Conservation (phyloP, 2,329 filamentous ascomycete species). For the Hymenoscyphus fraxineus region DNA sequence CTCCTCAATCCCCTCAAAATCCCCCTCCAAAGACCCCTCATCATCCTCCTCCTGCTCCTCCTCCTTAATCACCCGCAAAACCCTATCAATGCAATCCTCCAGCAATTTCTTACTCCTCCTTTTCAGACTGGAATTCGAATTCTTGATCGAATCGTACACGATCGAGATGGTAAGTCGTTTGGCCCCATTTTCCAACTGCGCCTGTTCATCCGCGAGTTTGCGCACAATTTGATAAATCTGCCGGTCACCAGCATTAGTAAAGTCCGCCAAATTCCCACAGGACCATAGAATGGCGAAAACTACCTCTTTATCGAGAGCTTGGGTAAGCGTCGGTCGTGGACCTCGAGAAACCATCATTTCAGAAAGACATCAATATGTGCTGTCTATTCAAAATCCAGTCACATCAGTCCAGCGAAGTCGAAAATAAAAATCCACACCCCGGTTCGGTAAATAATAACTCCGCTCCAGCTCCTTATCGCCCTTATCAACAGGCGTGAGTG, state of each 20-base stretch:
- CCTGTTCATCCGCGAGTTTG: conserved; percentile 68
- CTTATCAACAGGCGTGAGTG: not conserved
- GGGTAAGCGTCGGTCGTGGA: conserved; percentile 45
- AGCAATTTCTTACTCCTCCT: conserved; percentile 76
- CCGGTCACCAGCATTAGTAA: conserved; percentile 12
- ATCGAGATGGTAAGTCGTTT: conserved; percentile 53
- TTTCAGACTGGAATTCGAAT: conserved; percentile 82
- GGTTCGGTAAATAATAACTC: conserved; percentile 12
- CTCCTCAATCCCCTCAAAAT: conserved; percentile 46
- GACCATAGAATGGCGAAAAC: not conserved
- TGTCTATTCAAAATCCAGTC: not conserved
- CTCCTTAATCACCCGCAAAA: conserved; percentile 66
- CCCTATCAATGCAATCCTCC: conserved; percentile 81
- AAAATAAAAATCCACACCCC: conserved; percentile 12
- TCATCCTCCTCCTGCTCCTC: conserved; percentile 44
- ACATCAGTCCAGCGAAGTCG: not conserved
- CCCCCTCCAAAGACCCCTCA: conserved; percentile 45
- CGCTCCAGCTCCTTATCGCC: conserved; percentile 10
- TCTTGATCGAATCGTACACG: conserved; percentile 76
- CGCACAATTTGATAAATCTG: conserved; percentile 74
- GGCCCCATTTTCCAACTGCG: conserved; percentile 45
- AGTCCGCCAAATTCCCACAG: not conserved
- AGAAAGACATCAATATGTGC: conserved; percentile 9
- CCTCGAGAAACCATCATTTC: conserved; percentile 35
- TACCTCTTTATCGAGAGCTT: conserved; percentile 62